Evolutionary conservation across 2,329 filamentous ascomycete species (phyloP), one percentile per base, ranked within the genome.

Genomic region (Zarea fungicola): DNA sequence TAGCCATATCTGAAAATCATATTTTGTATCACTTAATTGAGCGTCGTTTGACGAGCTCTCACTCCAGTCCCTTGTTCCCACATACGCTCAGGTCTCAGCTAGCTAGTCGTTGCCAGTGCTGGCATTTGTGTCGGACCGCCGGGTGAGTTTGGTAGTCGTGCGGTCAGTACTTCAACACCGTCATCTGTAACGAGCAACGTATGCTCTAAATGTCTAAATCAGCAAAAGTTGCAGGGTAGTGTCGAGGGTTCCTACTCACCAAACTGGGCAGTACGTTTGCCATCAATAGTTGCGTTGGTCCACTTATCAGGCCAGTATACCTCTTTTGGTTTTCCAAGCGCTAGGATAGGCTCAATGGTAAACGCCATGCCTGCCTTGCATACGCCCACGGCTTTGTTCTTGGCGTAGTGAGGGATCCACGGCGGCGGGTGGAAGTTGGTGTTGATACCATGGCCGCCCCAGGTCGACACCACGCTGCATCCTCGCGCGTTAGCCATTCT

Each of bases 291-390:
- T 5, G 89, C 88, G 68, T 90, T 96, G 1, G 93, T 99, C 93
- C 93, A 99, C 72, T 97, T 89, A 65, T 99, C 93, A 1, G 93
- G 93, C 93, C 93, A 99, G 1, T 90, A 97, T 65, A 93, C 86
- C 63, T 99, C 93, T 54, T 82, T 83, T 67, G 95, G 87, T 52
- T 88, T 91, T 48, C 93, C 93, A 47, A 96, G 68, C 29, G 89
- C 90, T 64, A 99, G 91, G 92, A 99, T 99, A 11, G 93, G 93
- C 71, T 99, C 93, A 53, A 99, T 99, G 1, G 93, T 99, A 62
- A 99, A 99, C 55, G 90, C 95, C 90, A 96, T 96, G 45, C 93
- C 93, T 1, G 89, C 85, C 73, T 96, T 96, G 52, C 91, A 93
- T 58, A 87, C 83, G 40, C 93, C 93, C 1, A 96, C 87, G 0